Percentiles rank a stretch among this genome's conserved stretches.
phyloP scores from a whole-genome alignment of 257 asterid species.

The Plantago elongata region DNA sequence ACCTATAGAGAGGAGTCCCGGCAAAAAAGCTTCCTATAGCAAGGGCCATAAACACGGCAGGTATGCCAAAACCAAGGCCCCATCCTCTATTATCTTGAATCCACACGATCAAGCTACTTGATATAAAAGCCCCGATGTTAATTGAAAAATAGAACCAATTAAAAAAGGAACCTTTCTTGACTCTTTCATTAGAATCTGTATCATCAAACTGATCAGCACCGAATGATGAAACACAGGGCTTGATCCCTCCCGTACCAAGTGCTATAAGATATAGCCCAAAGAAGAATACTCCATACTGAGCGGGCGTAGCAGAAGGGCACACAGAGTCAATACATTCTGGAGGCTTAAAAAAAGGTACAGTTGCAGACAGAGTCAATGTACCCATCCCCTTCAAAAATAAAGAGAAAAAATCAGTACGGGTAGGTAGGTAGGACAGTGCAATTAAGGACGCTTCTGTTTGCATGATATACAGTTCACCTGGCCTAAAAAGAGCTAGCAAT shows the following conservation, averaged over 20 bases:
- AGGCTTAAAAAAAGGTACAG: conserved; percentile 70
- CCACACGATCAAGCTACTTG: conserved; percentile 90
- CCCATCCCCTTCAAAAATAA: conserved; percentile 71
- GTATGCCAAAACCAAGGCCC: conserved; percentile 97
- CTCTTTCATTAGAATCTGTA: conserved; percentile 78
- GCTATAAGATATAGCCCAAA: conserved; percentile 82
- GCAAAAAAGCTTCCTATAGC: conserved; percentile 79
- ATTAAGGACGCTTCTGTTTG: background rate
- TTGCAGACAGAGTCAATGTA: conserved; percentile 76
- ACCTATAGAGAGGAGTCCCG: conserved; percentile 80
- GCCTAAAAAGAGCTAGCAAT: too few relatives aligned
- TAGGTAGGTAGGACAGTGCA: conserved; percentile 9
- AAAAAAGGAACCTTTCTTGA: conserved; percentile 90
- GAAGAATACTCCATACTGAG: conserved; percentile 69
- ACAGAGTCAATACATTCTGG: conserved; percentile 68
- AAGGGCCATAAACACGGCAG: conserved; percentile 70
- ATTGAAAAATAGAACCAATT: conserved; percentile 93
- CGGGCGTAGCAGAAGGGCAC: conserved; percentile 76
- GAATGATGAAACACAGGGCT: conserved; percentile 93
- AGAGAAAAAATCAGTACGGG: conserved; percentile 10
- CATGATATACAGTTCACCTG: background rate
- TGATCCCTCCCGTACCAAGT: conserved; percentile 95
- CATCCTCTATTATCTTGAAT: conserved; percentile 95
- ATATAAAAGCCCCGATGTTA: conserved; percentile 81
- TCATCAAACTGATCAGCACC: conserved; percentile 98